phyloP scores from a whole-genome alignment of 441 rosid species.

The Bruguiera hainesii region DNA sequence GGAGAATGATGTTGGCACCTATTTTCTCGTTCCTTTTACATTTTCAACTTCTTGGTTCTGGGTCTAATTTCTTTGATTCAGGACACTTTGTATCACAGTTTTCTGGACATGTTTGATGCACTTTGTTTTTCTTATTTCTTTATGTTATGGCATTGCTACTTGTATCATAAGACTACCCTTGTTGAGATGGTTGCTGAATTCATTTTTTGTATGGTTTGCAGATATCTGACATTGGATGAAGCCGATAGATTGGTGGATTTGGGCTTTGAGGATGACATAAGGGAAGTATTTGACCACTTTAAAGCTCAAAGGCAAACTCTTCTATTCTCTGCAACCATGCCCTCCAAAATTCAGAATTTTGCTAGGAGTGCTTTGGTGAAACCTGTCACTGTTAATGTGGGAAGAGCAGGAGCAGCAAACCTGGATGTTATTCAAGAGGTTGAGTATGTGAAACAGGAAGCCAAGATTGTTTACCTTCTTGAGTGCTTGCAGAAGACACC shows the following conservation, averaged over 20 bases:
- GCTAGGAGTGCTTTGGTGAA: constrained; percentile 88
- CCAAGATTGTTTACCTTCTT: constrained; percentile 91
- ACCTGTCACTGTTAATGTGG: constrained; percentile 82
- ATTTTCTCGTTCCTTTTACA: too few relatives aligned
- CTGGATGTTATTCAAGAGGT: constrained; percentile 96
- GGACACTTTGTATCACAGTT: background rate
- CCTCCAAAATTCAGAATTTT: constrained; percentile 85
- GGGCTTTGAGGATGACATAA: constrained; percentile 95
- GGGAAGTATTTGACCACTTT: constrained; percentile 91
- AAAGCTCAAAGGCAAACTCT: constrained; percentile 94
- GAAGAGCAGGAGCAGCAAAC: constrained; percentile 97
- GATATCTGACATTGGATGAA: constrained; percentile 92
- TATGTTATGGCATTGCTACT: background rate
- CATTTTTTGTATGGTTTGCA: constrained; percentile 26
- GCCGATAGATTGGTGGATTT: constrained; percentile 94
- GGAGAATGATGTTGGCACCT: too few relatives aligned
- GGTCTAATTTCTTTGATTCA: constrained; percentile 1
- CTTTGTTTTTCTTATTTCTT: background rate
- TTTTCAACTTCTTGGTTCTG: too few relatives aligned
- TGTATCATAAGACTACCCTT: background rate
- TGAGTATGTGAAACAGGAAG: constrained; percentile 94
- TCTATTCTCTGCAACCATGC: constrained; percentile 95
- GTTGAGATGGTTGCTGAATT: background rate
- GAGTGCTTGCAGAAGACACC: constrained; percentile 93
- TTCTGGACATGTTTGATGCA: background rate